A percentile compares a stretch with the other conserved stretches of the same genome.
phyloP scores from a whole-genome alignment of 2,329 filamentous ascomycete genomes.

The Cladophialophora exuberans region DNA sequence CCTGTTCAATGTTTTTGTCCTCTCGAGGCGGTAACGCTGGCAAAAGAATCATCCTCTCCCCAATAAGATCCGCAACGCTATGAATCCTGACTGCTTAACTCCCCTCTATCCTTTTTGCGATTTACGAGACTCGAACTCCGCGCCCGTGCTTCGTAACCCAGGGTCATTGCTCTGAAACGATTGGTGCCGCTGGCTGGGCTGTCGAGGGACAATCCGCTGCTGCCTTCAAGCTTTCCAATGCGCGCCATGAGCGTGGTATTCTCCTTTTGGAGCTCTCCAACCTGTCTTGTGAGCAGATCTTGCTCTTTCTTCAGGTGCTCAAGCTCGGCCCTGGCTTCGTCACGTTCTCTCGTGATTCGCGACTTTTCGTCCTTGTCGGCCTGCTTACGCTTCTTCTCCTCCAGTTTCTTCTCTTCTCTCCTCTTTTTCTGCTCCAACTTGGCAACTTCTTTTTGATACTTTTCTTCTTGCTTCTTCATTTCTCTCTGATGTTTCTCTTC shows the following conservation, averaged over 20 bases:
- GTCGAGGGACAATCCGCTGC: conserved; percentile 7
- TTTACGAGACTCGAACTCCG: conserved; percentile 24
- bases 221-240: conserved; percentile 45
- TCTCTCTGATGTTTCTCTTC: conserved; percentile 37
- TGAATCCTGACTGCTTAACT: conserved; percentile 15
- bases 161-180: conserved; percentile 19
- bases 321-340: conserved; percentile 53
- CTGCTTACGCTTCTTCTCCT: conserved; percentile 43
- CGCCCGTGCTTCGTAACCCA: conserved; percentile 17
- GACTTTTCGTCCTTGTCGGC: conserved; percentile 46
- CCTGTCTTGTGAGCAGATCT: conserved; percentile 43
- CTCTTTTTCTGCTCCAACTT: conserved; percentile 48
- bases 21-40: too few relatives aligned
- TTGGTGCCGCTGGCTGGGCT: conserved; percentile 2
- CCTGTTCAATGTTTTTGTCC: too few relatives aligned
- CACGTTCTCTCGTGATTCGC: conserved; percentile 46
- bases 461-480: conserved; percentile 37
- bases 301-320: conserved; percentile 52
- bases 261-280: conserved; percentile 60
- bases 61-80: too few relatives aligned
- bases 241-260: conserved; percentile 56
- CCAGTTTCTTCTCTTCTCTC: conserved; percentile 45
- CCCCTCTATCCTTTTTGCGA: conserved; percentile 21
- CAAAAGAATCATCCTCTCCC: too few relatives aligned
- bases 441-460: conserved; percentile 39